Conservation (phyloP, 169 alveolate genomes). For the Babesia caballi region DNA sequence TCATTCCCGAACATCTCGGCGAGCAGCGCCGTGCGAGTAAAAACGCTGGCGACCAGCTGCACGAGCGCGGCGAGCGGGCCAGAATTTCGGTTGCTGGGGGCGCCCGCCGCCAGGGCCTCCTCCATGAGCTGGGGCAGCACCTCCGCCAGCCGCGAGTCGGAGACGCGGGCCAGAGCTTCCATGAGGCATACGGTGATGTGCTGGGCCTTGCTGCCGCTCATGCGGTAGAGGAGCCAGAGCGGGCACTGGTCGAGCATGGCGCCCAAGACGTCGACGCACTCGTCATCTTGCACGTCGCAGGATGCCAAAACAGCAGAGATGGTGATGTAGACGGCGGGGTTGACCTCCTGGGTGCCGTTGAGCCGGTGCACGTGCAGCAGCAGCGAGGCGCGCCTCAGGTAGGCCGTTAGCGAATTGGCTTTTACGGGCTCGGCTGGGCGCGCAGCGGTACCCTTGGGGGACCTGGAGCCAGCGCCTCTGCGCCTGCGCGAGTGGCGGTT, state of each 20-base stretch:
- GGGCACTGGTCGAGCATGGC: slow-evolving; percentile 11
- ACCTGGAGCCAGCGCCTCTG: not conserved
- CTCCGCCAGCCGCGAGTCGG: not conserved
- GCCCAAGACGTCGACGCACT: not conserved
- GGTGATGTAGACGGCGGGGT: not conserved
- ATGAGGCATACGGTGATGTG: not conserved
- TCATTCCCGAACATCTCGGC: not conserved
- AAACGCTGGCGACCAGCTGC: slow-evolving; percentile 15
- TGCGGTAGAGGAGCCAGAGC: not conserved
- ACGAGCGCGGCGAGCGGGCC: not conserved
- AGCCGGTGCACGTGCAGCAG: not conserved
- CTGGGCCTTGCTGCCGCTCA: not conserved
- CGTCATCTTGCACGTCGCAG: not conserved
- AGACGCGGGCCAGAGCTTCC: not conserved
- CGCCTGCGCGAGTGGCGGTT: not conserved
- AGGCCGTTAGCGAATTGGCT: not conserved
- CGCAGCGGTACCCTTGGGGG: no score
- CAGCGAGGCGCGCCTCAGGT: not conserved
- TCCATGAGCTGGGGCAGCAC: not conserved
- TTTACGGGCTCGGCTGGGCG: no score
- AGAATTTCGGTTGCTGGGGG: not conserved
- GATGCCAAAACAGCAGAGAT: not conserved
- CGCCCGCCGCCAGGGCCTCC: not conserved
- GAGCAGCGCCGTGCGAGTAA: not conserved
- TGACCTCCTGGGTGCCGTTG: not conserved